Percentiles rank a stretch among this genome's conserved stretches.
Conservation (phyloP, 2,329 filamentous ascomycete genomes). For the Trichoderma hamatum region DNA sequence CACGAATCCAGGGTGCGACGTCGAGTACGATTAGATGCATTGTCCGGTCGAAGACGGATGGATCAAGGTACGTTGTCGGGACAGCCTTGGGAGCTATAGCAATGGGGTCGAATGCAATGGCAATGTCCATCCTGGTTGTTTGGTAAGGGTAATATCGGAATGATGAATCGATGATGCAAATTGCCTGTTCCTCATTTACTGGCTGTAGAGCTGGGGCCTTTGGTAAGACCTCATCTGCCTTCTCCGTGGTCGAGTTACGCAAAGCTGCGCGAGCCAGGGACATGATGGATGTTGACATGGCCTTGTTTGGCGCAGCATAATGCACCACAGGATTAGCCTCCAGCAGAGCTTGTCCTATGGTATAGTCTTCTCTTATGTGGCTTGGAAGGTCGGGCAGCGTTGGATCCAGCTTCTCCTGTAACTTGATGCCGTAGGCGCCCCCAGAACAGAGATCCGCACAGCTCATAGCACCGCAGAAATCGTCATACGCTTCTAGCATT, state of each 20-base stretch:
- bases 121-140: conserved; percentile 56
- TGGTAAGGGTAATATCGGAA: conserved; percentile 37
- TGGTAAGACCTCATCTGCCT: background rate
- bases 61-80: conserved; percentile 52
- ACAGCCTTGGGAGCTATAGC: conserved; percentile 52
- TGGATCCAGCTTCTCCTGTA: conserved; percentile 61
- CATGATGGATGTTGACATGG: conserved; percentile 38
- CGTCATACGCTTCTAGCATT: conserved; percentile 55
- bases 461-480: conserved; percentile 64
- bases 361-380: conserved; percentile 55
- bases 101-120: conserved; percentile 63
- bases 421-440: conserved; percentile 48
- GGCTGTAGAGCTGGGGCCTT: conserved; percentile 31
- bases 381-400: conserved; percentile 60
- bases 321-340: conserved; percentile 46
- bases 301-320: conserved; percentile 36
- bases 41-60: conserved; percentile 77
- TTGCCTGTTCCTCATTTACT: conserved; percentile 41
- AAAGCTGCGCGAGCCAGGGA: conserved; percentile 30
- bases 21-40: conserved; percentile 70
- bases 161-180: conserved; percentile 44
- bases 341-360: conserved; percentile 52
- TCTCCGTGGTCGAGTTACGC: background rate
- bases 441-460: conserved; percentile 64
- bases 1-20: conserved; percentile 85